These are phyloP conservation scores for Suillus americanus DNA, from an alignment of 768 basidiomycete genomes.

Conservation along the genomic window DNA sequence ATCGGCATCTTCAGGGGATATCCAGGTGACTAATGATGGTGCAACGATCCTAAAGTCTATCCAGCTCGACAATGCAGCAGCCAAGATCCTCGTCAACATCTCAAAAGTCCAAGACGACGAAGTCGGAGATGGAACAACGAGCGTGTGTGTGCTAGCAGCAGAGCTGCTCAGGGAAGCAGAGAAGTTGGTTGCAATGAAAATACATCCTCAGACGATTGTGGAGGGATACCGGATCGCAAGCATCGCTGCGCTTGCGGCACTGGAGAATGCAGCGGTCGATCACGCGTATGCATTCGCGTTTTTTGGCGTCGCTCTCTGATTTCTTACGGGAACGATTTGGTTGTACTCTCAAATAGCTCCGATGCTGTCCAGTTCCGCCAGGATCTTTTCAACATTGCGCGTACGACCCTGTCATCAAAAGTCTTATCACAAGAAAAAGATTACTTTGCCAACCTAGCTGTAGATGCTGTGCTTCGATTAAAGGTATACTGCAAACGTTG, in stretches of 20 bases:
- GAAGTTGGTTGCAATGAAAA: slow-evolving; percentile 86
- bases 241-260: slow-evolving; percentile 75
- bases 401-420: slow-evolving; percentile 94
- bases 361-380: slow-evolving; percentile 75
- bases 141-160: slow-evolving; percentile 87
- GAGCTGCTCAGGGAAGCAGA: slow-evolving; percentile 95
- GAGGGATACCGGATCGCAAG: slow-evolving; percentile 96
- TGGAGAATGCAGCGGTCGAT: slow-evolving; percentile 82
- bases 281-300: slow-evolving; percentile 58
- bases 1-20: slow-evolving; percentile 83
- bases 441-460: slow-evolving; percentile 97
- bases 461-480: slow-evolving; percentile 91
- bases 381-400: slow-evolving; percentile 95
- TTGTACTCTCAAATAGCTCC: slow-evolving; percentile 40
- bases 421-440: slow-evolving; percentile 96
- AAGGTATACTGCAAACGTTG: slow-evolving; percentile 50
- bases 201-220: slow-evolving; percentile 97
- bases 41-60: slow-evolving; percentile 98
- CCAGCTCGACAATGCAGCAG: slow-evolving; percentile 96
- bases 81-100: slow-evolving; percentile 99
- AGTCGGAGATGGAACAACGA: slow-evolving; percentile 94
- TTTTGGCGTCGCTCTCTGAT: background rate
- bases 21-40: slow-evolving; percentile 98
- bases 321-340: background rate
- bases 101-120: slow-evolving; percentile 99